These are phyloP conservation scores for Aspergillus campestris DNA, from an alignment of 495 filamentous ascomycete genomes.

Conservation along the genomic window DNA sequence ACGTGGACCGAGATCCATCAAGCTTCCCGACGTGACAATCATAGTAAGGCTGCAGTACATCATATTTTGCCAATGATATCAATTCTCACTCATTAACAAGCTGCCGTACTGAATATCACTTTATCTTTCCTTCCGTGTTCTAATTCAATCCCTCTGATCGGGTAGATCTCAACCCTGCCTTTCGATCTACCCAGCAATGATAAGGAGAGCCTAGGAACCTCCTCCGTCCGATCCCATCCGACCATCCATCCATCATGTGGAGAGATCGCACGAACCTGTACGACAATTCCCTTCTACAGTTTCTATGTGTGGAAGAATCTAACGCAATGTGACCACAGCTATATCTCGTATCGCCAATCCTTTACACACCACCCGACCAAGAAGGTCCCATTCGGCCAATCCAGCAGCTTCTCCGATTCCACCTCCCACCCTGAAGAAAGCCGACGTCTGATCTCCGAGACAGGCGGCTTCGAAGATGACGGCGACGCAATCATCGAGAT, in stretches of 20 bases:
- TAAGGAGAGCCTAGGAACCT: constrained; percentile 17
- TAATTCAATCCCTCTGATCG: too few relatives aligned
- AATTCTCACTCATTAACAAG: too few relatives aligned
- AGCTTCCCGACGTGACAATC: not conserved
- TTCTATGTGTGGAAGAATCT: not conserved
- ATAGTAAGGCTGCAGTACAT: not conserved
- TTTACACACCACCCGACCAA: constrained; percentile 91
- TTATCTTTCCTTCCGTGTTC: too few relatives aligned
- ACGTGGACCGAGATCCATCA: constrained; percentile 8
- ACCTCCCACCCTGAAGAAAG: constrained; percentile 64
- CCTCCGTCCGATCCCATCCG: constrained; percentile 1
- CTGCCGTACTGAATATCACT: too few relatives aligned
- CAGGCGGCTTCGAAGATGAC: constrained; percentile 70
- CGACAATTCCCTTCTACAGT: not conserved
- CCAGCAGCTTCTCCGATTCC: constrained; percentile 66
- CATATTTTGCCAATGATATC: too few relatives aligned
- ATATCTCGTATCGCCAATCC: constrained; percentile 97
- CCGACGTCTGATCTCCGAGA: constrained; percentile 70
- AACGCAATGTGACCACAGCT: constrained; percentile 45
- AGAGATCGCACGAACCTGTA: constrained; percentile 98
- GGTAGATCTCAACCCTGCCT: not conserved
- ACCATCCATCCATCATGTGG: constrained; percentile 55
- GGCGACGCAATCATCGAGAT: constrained; percentile 97
- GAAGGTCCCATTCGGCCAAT: constrained; percentile 58
- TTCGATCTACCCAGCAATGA: constrained; percentile 9